Conservation (phyloP, 1,139 yeast species). For the Kodamaea ohmeri region DNA sequence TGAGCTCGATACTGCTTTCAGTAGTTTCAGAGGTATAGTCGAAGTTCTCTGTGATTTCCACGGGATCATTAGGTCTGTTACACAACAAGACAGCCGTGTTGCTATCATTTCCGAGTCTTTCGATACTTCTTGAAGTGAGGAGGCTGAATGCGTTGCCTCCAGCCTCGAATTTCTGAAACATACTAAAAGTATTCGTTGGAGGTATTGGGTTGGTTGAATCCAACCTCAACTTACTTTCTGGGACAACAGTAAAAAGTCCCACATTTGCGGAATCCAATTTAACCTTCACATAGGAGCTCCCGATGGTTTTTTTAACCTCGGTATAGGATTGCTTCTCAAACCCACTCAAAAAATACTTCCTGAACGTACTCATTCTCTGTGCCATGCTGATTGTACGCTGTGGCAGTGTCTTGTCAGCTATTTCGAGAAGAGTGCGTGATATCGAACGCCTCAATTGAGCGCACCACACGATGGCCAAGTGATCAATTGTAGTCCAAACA, state of each 20-base stretch:
- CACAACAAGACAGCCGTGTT: constrained; percentile 1
- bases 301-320: not conserved
- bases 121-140: not conserved
- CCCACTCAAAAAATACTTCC: constrained; percentile 54
- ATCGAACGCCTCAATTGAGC: constrained; percentile 72
- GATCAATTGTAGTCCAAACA: constrained; percentile 96
- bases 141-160: not conserved
- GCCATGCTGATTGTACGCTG: constrained; percentile 48
- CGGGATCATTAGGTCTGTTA: not conserved
- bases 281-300: not conserved
- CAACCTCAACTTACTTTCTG: constrained; percentile 1
- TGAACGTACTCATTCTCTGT: constrained; percentile 57
- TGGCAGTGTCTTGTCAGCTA: constrained; percentile 48
- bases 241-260: not conserved
- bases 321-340: constrained; percentile 40
- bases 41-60: not conserved
- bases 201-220: not conserved
- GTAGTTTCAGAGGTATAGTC: constrained; percentile 26
- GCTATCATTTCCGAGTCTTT: not conserved
- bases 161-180: not conserved
- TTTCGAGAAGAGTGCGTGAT: constrained; percentile 57
- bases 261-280: not conserved
- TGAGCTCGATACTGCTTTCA: constrained; percentile 22
- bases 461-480: constrained; percentile 97
- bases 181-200: not conserved